phyloP scores from a whole-genome alignment of 352 stramenopile species.

The Elongisporangium undulatum region DNA sequence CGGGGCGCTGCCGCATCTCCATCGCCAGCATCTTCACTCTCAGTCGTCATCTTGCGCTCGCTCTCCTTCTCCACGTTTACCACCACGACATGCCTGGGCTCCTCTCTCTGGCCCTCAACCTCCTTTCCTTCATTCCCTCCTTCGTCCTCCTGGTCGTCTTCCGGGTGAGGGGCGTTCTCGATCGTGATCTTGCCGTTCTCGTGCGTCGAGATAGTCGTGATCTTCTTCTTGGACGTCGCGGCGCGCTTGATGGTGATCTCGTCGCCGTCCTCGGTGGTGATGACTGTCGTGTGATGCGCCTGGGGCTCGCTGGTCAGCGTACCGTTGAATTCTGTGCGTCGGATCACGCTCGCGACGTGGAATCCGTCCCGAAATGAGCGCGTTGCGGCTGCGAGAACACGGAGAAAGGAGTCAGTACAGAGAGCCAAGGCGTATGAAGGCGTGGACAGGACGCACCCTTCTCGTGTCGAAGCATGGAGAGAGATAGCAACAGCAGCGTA shows the following conservation, averaged over 20 bases:
- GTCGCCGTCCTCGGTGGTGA: conserved; percentile 71
- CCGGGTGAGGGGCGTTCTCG: conserved; percentile 25
- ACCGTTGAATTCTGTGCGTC: conserved; percentile 32
- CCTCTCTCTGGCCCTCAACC: conserved; percentile 9
- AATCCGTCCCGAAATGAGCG: conserved; percentile 73
- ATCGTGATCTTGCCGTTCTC: conserved; percentile 78
- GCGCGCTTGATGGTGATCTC: conserved; percentile 77
- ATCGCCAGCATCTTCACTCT: neutral
- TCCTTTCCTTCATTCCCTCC: conserved; percentile 4
- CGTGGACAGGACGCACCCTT: conserved; percentile 10
- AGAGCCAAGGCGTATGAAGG: neutral
- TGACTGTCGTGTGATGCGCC: conserved; percentile 52
- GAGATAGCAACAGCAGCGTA: conserved; percentile 52
- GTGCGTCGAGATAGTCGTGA: conserved; percentile 66
- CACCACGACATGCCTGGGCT: conserved; percentile 20
- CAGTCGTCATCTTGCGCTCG: neutral
- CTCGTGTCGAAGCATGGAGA: conserved; percentile 54
- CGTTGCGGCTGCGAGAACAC: conserved; percentile 13
- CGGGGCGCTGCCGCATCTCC: neutral
- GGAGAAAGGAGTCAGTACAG: conserved; percentile 2
- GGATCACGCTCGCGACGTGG: conserved; percentile 41
- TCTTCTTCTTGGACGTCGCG: conserved; percentile 49
- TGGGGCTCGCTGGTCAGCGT: conserved; percentile 9
- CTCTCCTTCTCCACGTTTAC: conserved; percentile 15
- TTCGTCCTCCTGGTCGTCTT: conserved; percentile 1